Percentiles rank a stretch among this genome's conserved stretches.
Conservation (phyloP, 352 stramenopile genomes). For the Globisporangium spiculum region DNA sequence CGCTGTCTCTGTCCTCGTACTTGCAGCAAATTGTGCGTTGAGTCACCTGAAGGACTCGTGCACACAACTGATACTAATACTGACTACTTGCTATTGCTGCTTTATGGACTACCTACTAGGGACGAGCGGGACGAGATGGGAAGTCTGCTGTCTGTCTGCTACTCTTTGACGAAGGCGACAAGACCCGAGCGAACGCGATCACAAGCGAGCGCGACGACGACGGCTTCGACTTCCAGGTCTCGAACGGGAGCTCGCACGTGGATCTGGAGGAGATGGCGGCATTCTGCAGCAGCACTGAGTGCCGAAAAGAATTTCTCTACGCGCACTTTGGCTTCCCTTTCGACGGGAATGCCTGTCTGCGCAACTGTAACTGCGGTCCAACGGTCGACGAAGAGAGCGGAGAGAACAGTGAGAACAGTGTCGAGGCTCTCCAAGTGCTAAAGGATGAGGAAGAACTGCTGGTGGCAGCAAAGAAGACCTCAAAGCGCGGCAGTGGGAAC, state of each 20-base stretch:
- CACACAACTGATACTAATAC: neutral
- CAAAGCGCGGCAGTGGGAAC: neutral
- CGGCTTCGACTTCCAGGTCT: slow-evolving; percentile 19
- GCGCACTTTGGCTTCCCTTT: slow-evolving; percentile 56
- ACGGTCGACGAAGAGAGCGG: slow-evolving; percentile 16
- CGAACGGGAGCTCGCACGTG: slow-evolving; percentile 36
- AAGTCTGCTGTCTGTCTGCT: slow-evolving; percentile 47
- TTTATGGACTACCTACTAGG: slow-evolving; percentile 27
- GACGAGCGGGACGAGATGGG: slow-evolving; percentile 65
- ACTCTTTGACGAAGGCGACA: slow-evolving; percentile 61
- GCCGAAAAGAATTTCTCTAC: slow-evolving; percentile 56
- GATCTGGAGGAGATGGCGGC: slow-evolving; percentile 48
- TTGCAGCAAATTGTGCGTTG: slow-evolving; percentile 72
- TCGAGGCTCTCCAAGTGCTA: neutral
- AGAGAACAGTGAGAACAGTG: neutral
- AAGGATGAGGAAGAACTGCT: neutral
- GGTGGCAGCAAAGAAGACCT: neutral
- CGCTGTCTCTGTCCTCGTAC: slow-evolving; percentile 63
- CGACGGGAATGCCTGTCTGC: slow-evolving; percentile 28
- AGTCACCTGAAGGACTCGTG: neutral
- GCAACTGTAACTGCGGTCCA: slow-evolving; percentile 65
- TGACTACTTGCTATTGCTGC: neutral
- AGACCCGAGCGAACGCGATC: slow-evolving; percentile 41
- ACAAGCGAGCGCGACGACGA: slow-evolving; percentile 35
- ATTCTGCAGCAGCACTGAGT: slow-evolving; percentile 54